Conservation (phyloP, 805 yeast species). For the Candida ortonii region DNA sequence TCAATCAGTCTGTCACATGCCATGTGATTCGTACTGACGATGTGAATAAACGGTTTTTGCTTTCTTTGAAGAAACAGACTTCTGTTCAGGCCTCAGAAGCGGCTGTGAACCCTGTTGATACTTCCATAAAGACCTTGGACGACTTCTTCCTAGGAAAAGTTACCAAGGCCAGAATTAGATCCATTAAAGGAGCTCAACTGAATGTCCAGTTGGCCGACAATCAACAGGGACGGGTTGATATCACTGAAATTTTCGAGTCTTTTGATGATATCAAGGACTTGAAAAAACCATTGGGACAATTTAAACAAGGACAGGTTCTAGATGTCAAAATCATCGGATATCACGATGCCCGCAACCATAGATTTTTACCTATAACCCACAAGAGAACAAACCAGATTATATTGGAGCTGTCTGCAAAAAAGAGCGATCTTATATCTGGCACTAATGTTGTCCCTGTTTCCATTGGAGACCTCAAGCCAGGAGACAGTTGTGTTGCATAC, state of each 20-base stretch:
- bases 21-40: slow-evolving; percentile 66
- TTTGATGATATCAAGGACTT: slow-evolving; percentile 54
- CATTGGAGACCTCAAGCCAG: slow-evolving; percentile 45
- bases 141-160: slow-evolving; percentile 60
- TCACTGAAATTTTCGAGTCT: slow-evolving; percentile 61
- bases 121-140: slow-evolving; percentile 40
- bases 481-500: slow-evolving; percentile 53
- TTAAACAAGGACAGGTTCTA: slow-evolving; percentile 55
- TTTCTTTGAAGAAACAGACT: slow-evolving; percentile 50
- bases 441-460: slow-evolving; percentile 30
- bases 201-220: slow-evolving; percentile 75
- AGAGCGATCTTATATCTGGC: slow-evolving; percentile 33
- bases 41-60: slow-evolving; percentile 64
- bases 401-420: slow-evolving; percentile 61
- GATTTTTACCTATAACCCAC: slow-evolving; percentile 63
- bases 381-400: slow-evolving; percentile 52
- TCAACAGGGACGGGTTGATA: slow-evolving; percentile 74
- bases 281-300: slow-evolving; percentile 55
- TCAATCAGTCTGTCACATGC: slow-evolving; percentile 70
- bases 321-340: slow-evolving; percentile 71
- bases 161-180: slow-evolving; percentile 58
- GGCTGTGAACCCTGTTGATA: slow-evolving; percentile 61
- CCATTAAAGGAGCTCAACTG: slow-evolving; percentile 69
- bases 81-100: slow-evolving; percentile 24
- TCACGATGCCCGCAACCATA: slow-evolving; percentile 68